A percentile compares a stretch with the other conserved stretches of the same genome.
These are phyloP conservation scores for Sporothrix pallida DNA, from an alignment of 2,329 filamentous ascomycete species.

Conservation along the genomic window DNA sequence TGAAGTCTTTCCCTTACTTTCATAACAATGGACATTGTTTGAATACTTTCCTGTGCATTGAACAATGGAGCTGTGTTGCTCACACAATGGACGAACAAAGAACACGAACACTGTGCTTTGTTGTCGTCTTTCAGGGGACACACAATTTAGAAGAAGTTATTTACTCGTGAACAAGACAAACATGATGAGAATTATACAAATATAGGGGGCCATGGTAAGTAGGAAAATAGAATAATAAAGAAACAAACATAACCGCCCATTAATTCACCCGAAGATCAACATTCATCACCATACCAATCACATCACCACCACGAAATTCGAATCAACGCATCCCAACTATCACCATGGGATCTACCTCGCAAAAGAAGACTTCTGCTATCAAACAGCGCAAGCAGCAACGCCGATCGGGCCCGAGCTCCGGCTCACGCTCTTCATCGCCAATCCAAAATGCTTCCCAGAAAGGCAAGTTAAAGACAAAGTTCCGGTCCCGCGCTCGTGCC, in stretches of 20 bases:
- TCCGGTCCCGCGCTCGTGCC: too few species aligned
- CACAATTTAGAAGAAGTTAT: neutral
- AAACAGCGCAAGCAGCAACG: neutral
- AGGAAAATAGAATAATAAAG: neutral
- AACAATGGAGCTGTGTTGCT: neutral
- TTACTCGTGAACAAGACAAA: neutral
- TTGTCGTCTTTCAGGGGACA: neutral
- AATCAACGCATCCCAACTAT: neutral
- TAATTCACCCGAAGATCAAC: too few species aligned
- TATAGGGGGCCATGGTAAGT: too few species aligned
- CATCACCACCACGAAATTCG: neutral
- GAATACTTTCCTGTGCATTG: neutral
- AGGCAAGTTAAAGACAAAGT: too few species aligned
- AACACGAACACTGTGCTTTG: neutral
- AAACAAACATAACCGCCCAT: neutral
- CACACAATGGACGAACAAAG: conserved; percentile 4
- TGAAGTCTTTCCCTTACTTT: neutral
- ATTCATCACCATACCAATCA: too few species aligned
- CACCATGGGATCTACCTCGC: neutral
- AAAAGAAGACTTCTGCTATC: neutral
- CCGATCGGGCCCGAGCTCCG: neutral
- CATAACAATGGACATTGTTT: neutral
- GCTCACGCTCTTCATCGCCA: neutral
- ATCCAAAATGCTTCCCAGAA: too few species aligned
- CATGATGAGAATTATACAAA: neutral